Conservation (phyloP, 2,329 filamentous ascomycete species). For the Meredithiella fracta region DNA sequence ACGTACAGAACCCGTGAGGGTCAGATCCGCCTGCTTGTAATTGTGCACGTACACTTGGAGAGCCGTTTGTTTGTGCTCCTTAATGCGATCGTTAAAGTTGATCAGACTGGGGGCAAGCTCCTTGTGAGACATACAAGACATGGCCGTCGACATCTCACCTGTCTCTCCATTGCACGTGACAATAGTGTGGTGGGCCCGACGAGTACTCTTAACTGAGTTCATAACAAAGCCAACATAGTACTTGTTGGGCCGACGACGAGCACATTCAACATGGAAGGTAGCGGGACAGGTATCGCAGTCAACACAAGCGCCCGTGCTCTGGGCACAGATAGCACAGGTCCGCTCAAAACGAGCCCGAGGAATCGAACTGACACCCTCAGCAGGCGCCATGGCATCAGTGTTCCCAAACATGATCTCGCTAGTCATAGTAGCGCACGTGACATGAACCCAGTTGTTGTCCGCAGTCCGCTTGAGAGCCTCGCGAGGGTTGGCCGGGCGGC, state of each 20-base stretch:
- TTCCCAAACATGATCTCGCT: slow-evolving; percentile 87
- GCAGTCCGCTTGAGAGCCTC: slow-evolving; percentile 87
- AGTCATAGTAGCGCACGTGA: slow-evolving; percentile 81
- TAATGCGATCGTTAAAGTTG: slow-evolving; percentile 6
- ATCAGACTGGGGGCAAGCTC: slow-evolving; percentile 40
- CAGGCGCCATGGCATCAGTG: slow-evolving; percentile 63
- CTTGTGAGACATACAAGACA: slow-evolving; percentile 88
- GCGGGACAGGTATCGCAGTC: slow-evolving; percentile 58
- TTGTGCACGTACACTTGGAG: slow-evolving; percentile 74
- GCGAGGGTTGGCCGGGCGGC: slow-evolving; percentile 66
- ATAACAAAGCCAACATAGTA: slow-evolving; percentile 84
- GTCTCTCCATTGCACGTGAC: slow-evolving; percentile 67
- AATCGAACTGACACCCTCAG: slow-evolving; percentile 79
- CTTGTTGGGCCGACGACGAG: slow-evolving; percentile 49
- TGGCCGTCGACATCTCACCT: slow-evolving; percentile 65
- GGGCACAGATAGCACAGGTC: slow-evolving; percentile 70
- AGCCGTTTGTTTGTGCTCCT: slow-evolving; percentile 41
- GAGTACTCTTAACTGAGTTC: slow-evolving; percentile 72
- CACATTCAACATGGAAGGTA: slow-evolving; percentile 76
- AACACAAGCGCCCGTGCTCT: slow-evolving; percentile 60
- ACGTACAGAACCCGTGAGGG: slow-evolving; percentile 77
- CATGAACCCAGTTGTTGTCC: slow-evolving; percentile 97
- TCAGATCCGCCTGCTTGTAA: slow-evolving; percentile 87
- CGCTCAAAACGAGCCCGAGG: slow-evolving; percentile 56
- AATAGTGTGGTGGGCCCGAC: slow-evolving; percentile 63